Evolutionary conservation across 192 early-diverging fungal genomes (phyloP).

Genomic region (Entrophospora sp.): DNA sequence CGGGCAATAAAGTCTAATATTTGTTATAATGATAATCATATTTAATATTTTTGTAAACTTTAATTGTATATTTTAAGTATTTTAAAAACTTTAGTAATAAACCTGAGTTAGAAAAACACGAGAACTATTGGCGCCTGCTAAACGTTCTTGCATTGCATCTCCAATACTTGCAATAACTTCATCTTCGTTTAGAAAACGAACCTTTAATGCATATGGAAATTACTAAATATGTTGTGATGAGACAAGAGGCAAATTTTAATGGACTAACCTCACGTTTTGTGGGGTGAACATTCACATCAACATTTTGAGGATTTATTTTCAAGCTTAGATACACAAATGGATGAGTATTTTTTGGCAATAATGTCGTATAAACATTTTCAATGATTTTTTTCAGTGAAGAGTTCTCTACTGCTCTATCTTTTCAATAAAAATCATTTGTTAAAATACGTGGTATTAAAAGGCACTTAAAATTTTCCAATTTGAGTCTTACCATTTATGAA

Average conservation of each 20-base stretch:
- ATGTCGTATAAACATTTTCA: constrained; percentile 69
- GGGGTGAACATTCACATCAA: constrained; percentile 98
- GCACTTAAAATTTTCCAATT: background rate
- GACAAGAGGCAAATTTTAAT: background rate
- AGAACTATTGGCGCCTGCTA: constrained; percentile 64
- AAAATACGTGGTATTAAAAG: background rate
- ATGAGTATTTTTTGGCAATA: constrained; percentile 79
- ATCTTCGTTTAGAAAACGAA: constrained; percentile 91
- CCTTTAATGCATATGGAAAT: constrained; percentile 30
- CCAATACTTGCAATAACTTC: constrained; percentile 60
- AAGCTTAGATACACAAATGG: constrained; percentile 89
- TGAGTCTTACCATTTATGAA: constrained; percentile 85
- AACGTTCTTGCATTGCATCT: constrained; percentile 55
- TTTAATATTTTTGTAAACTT: no score
- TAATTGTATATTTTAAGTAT: no score
- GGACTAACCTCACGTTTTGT: constrained; percentile 74
- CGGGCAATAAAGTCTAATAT: constrained; percentile 25
- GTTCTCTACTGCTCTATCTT: constrained; percentile 81
- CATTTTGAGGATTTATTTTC: constrained; percentile 76
- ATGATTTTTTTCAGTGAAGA: constrained; percentile 70
- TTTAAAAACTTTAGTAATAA: background rate
- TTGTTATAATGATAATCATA: background rate
- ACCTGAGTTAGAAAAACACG: constrained; percentile 69
- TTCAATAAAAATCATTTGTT: constrained; percentile 7
- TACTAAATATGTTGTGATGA: no score